Percentiles rank a stretch among this genome's conserved stretches.
phyloP scores from a whole-genome alignment of 2,329 filamentous ascomycete genomes.

The Penicillium nordicum region DNA sequence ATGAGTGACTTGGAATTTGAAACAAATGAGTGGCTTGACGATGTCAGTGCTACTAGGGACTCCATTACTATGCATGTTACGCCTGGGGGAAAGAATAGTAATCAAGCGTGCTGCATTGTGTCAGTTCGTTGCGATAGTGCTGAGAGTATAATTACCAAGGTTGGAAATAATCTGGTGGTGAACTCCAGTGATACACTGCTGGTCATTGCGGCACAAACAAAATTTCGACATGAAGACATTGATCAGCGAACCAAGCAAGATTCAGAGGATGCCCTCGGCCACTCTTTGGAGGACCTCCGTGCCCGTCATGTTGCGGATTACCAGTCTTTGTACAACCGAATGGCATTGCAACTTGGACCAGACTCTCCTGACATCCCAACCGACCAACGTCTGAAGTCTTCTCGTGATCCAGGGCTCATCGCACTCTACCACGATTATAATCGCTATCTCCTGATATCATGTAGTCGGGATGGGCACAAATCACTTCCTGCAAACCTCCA shows the following conservation, averaged over 20 bases:
- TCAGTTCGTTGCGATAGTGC: slow-evolving; percentile 26
- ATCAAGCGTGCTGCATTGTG: slow-evolving; percentile 33
- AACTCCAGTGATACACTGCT: slow-evolving; percentile 38
- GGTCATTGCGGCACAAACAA: slow-evolving; percentile 41
- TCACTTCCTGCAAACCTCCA: slow-evolving; percentile 57
- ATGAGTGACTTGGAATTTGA: slow-evolving; percentile 45
- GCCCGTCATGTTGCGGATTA: slow-evolving; percentile 37
- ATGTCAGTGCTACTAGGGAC: slow-evolving; percentile 27
- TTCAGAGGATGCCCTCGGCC: slow-evolving; percentile 22
- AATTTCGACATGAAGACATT: slow-evolving; percentile 33
- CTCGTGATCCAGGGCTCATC: slow-evolving; percentile 52
- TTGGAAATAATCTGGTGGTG: slow-evolving; percentile 39
- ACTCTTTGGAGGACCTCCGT: slow-evolving; percentile 23
- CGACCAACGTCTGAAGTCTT: slow-evolving; percentile 26
- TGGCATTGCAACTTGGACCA: slow-evolving; percentile 28
- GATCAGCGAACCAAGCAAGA: slow-evolving; percentile 28
- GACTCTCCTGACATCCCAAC: slow-evolving; percentile 28
- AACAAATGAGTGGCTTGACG: slow-evolving; percentile 45
- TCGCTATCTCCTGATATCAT: slow-evolving; percentile 55
- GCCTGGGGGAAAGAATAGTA: slow-evolving; percentile 37
- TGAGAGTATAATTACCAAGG: slow-evolving; percentile 27
- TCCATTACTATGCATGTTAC: slow-evolving; percentile 39
- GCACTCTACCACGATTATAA: slow-evolving; percentile 53
- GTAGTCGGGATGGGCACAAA: slow-evolving; percentile 45
- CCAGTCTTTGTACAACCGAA: slow-evolving; percentile 28